Base-by-base conservation (phyloP, 257 asterid species). In the Nicotiana paniculata region DNA sequence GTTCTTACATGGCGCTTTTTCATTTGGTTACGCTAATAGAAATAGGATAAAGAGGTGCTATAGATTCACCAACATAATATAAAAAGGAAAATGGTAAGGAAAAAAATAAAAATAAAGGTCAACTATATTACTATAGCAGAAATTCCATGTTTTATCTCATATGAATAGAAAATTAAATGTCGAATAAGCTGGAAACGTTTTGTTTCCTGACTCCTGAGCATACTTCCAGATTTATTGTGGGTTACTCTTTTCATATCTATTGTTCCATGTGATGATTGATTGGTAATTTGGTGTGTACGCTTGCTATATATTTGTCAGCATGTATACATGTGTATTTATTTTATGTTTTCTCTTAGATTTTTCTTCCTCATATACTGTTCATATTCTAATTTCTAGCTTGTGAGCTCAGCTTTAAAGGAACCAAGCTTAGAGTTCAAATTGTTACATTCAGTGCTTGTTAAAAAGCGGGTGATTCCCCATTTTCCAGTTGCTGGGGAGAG, bases 361-460 rank as follows among this genome's bases (percentile, higher is more conserved):
- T 70, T 39, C 58, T 69, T 70, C 58, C 33, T 68, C 77, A 37
- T 68, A 4, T n/a, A 37, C 10, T 80, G 9, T 26, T 61, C 26
- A 46, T 66, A 63, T 57, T 28, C 4, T 0, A 4, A 1, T 26
- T 67, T 37, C 80, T 87, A 96, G 98, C 90, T 93, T 81, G 97
- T 93, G 86, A 90, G 98, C 93, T 87, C 91, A 37, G 89, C 99
- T 4, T 77, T 96, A 79, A 96, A 96, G 84, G 95, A 94, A 65
- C 97, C 91, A 48, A 85, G 98, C 87, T 86, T 94, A 81, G 97
- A 92, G 84, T 96, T 94, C 18, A 97, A 94, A 81, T 90, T 96
- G 18, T 70, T 91, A 18, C 97, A 96, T 85, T 97, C 98, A 0
- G 91, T 90, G 80, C 80, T 89, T 79, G 77, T 96, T 58, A 96